Evolutionary conservation across 192 early-diverging fungal species (phyloP).

Genomic region (Cladochytrium replicatum): DNA sequence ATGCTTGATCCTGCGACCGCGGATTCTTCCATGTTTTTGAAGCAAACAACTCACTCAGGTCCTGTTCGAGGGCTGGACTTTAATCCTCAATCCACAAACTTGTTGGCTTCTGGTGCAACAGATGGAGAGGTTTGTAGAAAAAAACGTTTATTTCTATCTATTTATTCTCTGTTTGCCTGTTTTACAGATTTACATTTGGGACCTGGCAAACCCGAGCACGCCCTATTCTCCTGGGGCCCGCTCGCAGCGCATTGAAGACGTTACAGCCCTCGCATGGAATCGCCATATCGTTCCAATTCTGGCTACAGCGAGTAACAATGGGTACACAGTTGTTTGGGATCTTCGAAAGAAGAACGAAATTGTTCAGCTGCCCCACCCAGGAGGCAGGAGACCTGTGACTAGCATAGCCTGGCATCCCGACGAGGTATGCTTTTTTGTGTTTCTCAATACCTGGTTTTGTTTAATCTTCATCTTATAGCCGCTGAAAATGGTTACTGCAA

Average conservation of each 20-base stretch:
- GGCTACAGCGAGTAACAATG: slow-evolving; percentile 81
- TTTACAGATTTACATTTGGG: slow-evolving; percentile 84
- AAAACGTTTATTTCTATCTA: background rate
- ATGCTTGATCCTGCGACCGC: slow-evolving; percentile 57
- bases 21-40: slow-evolving; percentile 50
- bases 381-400: slow-evolving; percentile 66
- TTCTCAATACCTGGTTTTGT: background rate
- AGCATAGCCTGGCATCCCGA: slow-evolving; percentile 88
- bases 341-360: slow-evolving; percentile 77
- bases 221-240: slow-evolving; percentile 79
- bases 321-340: slow-evolving; percentile 95
- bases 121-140: slow-evolving; percentile 71
- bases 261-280: slow-evolving; percentile 89
- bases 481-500: slow-evolving; percentile 86
- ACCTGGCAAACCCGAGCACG: slow-evolving; percentile 75
- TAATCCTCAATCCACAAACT: slow-evolving; percentile 73
- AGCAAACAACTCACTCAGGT: slow-evolving; percentile 69
- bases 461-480: slow-evolving; percentile 36
- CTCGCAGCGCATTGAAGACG: slow-evolving; percentile 77
- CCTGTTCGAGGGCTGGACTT: slow-evolving; percentile 88
- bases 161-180: background rate
- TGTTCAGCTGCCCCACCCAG: slow-evolving; percentile 56
- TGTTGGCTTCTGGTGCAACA: slow-evolving; percentile 79
- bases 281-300: slow-evolving; percentile 85
- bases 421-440: slow-evolving; percentile 35